Evolutionary conservation across 371 early-diverging fungal species (phyloP).

Genomic region (Haplosporangium sp.): DNA sequence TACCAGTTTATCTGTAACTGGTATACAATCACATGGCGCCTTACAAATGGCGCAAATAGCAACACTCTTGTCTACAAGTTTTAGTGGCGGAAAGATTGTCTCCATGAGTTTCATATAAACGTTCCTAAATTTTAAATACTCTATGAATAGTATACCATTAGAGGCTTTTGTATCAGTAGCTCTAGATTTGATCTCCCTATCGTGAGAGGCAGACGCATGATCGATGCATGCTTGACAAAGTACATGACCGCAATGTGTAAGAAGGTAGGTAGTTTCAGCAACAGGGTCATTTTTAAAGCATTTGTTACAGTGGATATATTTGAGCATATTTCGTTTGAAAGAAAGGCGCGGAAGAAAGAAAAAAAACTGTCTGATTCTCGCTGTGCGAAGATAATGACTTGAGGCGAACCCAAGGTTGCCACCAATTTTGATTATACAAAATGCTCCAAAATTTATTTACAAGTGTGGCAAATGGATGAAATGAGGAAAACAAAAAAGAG

Average conservation of each 20-base stretch:
- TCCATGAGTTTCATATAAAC: no score
- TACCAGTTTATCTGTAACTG: slow-evolving; percentile 23
- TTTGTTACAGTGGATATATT: slow-evolving; percentile 44
- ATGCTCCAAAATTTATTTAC: not conserved
- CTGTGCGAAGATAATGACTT: not conserved
- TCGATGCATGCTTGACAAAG: slow-evolving; percentile 37
- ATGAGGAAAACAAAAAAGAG: not conserved
- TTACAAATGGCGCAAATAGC: slow-evolving; percentile 31
- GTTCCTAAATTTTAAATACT: no score
- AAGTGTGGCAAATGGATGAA: not conserved
- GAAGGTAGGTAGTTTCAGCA: slow-evolving; percentile 15
- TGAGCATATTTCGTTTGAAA: slow-evolving; percentile 9
- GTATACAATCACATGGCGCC: slow-evolving; percentile 24
- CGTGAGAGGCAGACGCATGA: slow-evolving; percentile 4
- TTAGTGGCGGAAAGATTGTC: slow-evolving; percentile 16
- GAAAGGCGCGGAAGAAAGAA: not conserved
- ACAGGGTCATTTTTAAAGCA: slow-evolving; percentile 34
- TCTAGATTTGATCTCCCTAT: not conserved
- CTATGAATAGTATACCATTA: not conserved
- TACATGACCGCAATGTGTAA: slow-evolving; percentile 48
- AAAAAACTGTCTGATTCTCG: no score
- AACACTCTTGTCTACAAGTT: slow-evolving; percentile 3
- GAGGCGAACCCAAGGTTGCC: not conserved
- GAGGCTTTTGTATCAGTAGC: not conserved
- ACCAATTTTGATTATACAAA: not conserved